phyloP scores from a whole-genome alignment of 768 basidiomycete species.

The Exidia glandulosa region DNA sequence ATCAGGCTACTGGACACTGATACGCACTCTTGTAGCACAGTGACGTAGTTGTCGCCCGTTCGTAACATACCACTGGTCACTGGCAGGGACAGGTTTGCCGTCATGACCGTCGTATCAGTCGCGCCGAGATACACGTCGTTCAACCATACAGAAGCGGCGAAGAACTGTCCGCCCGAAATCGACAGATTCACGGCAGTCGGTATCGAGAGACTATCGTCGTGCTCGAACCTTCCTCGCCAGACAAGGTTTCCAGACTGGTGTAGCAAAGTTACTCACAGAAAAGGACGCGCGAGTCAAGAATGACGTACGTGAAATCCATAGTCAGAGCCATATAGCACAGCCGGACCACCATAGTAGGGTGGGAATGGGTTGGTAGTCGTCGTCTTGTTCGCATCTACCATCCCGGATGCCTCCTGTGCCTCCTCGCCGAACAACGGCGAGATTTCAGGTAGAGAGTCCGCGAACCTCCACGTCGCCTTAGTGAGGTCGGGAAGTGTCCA shows the following conservation, averaged over 20 bases:
- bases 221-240: not conserved
- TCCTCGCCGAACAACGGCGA: conserved; percentile 16
- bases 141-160: not conserved
- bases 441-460: conserved; percentile 20
- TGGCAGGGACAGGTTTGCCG: not conserved
- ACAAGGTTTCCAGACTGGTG: not conserved
- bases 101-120: not conserved
- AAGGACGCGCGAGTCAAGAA: not conserved
- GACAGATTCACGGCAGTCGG: not conserved
- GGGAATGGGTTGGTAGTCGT: conserved; percentile 15
- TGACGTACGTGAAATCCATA: conserved; percentile 13
- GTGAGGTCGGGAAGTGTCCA: conserved; percentile 11
- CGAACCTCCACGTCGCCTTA: conserved; percentile 12
- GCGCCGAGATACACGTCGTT: not conserved
- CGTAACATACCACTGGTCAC: not conserved
- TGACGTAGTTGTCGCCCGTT: not conserved
- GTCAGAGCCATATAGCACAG: conserved; percentile 14
- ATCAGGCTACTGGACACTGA: too few species aligned
- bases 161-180: not conserved
- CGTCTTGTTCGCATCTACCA: conserved; percentile 17
- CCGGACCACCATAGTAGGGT: conserved; percentile 10
- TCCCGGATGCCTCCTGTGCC: conserved; percentile 2
- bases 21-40: not conserved
- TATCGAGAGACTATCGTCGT: not conserved
- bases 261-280: not conserved